Evolutionary conservation across 1,139 yeast genomes (phyloP).

Genomic region (Protomyces lactucae-debilis): DNA sequence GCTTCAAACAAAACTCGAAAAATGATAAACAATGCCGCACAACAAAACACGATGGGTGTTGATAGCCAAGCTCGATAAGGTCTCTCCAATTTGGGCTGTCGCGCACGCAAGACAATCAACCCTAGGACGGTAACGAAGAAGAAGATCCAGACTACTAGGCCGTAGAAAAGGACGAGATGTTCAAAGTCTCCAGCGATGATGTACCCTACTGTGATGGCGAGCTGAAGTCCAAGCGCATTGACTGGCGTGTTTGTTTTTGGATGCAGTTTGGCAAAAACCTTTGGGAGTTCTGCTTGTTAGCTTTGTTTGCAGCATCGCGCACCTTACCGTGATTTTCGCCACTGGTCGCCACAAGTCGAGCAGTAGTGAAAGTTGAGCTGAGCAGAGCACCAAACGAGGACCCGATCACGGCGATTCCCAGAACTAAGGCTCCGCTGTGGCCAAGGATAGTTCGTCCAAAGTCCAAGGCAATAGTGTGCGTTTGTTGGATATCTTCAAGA

Average conservation of each 20-base stretch:
- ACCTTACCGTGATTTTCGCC: constrained; percentile 35
- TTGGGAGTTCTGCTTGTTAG: constrained; percentile 40
- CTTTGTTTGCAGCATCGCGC: not conserved
- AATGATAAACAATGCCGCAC: constrained; percentile 20
- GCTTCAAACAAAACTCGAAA: constrained; percentile 23
- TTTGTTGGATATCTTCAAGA: constrained; percentile 37
- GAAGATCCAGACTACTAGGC: constrained; percentile 35
- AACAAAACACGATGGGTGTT: constrained; percentile 22
- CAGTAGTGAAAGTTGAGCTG: constrained; percentile 43
- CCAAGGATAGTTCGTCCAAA: constrained; percentile 40
- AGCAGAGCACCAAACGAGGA: constrained; percentile 45
- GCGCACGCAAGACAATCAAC: constrained; percentile 2
- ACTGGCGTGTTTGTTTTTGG: constrained; percentile 39
- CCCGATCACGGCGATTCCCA: constrained; percentile 41
- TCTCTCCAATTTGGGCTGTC: constrained; percentile 11
- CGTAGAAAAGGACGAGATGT: constrained; percentile 42
- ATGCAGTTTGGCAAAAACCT: constrained; percentile 36
- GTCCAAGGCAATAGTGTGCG: constrained; percentile 42
- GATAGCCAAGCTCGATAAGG: constrained; percentile 15
- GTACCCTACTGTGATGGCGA: constrained; percentile 38
- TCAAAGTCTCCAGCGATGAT: constrained; percentile 42
- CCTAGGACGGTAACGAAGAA: constrained; percentile 22
- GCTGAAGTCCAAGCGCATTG: constrained; percentile 40
- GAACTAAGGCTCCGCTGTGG: constrained; percentile 37
- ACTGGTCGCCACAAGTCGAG: constrained; percentile 42